A percentile compares a stretch with the other conserved stretches of the same genome.
Evolutionary conservation across 768 basidiomycete genomes (phyloP).

Genomic region (Holtermannia corniformis): DNA sequence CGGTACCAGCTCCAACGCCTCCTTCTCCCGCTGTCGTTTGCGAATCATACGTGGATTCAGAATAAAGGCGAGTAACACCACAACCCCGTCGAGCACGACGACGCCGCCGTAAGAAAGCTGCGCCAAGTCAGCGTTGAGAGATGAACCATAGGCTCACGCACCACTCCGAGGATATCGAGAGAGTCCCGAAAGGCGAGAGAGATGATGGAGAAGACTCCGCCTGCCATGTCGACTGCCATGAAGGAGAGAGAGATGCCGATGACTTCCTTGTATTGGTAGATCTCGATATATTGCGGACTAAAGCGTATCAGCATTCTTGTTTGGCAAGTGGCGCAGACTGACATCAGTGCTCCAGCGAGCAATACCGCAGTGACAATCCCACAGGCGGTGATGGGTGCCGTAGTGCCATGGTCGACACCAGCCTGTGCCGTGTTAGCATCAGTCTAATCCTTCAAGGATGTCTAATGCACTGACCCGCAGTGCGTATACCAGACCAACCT

Average conservation of each 20-base stretch:
- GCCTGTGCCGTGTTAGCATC: conserved; percentile 34
- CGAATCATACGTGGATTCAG: conserved; percentile 51
- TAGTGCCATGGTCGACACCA: conserved; percentile 41
- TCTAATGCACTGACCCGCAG: conserved; percentile 45
- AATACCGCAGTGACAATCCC: conserved; percentile 56
- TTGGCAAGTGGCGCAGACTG: conserved; percentile 3
- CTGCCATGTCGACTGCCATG: conserved; percentile 60
- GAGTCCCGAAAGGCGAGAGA: conserved; percentile 58
- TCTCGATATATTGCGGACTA: conserved; percentile 64
- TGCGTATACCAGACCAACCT: conserved; percentile 54
- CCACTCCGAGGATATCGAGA: conserved; percentile 57
- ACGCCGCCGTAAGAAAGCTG: conserved; percentile 52
- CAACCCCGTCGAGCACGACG: conserved; percentile 53
- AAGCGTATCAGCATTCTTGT: not conserved
- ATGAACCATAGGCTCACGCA: conserved; percentile 29
- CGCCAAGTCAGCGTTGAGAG: not conserved
- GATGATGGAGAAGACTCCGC: conserved; percentile 60
- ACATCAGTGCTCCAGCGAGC: conserved; percentile 50
- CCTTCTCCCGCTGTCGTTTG: conserved; percentile 11
- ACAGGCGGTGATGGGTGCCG: conserved; percentile 48
- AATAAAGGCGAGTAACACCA: conserved; percentile 55
- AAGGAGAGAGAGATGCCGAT: conserved; percentile 60
- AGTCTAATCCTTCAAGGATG: not conserved
- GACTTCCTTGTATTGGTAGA: conserved; percentile 50
- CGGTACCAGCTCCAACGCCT: not conserved